Evolutionary conservation across 768 basidiomycete species (phyloP).

Genomic region (Tremella mesenterica): DNA sequence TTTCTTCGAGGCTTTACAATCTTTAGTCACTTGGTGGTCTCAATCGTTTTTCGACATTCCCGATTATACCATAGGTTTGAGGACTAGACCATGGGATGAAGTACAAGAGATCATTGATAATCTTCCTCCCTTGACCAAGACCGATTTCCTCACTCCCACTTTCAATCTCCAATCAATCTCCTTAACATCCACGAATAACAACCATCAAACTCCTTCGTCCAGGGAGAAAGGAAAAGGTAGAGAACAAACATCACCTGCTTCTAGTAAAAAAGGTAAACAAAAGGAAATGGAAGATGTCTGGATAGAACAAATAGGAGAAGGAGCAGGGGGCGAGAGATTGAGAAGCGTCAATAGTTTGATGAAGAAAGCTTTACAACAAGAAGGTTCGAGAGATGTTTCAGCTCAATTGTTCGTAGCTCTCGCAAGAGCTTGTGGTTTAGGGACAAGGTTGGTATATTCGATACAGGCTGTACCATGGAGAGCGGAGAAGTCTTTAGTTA

Average conservation of each 20-base stretch:
- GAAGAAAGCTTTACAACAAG: slow-evolving; percentile 77
- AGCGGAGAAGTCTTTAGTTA: slow-evolving; percentile 42
- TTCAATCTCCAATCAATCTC: too few species aligned
- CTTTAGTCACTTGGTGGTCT: slow-evolving; percentile 78
- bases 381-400: slow-evolving; percentile 73
- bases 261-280: slow-evolving; percentile 32
- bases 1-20: slow-evolving; percentile 71
- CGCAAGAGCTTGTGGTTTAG: slow-evolving; percentile 75
- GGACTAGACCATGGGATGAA: slow-evolving; percentile 67
- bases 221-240: slow-evolving; percentile 15
- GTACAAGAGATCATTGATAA: slow-evolving; percentile 47
- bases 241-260: too few species aligned
- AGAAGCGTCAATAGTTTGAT: slow-evolving; percentile 75
- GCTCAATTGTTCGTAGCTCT: slow-evolving; percentile 86
- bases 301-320: slow-evolving; percentile 38
- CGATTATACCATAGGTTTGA: slow-evolving; percentile 46
- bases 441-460: slow-evolving; percentile 77
- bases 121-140: slow-evolving; percentile 30
- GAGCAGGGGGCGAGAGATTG: slow-evolving; percentile 57
- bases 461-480: slow-evolving; percentile 91
- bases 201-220: too few species aligned
- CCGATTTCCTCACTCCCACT: slow-evolving; percentile 22
- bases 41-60: slow-evolving; percentile 52
- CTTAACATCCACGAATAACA: too few species aligned
- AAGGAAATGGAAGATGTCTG: slow-evolving; percentile 47